These are phyloP conservation scores for Hymenoscyphus occultus DNA, from an alignment of 2,329 filamentous ascomycete species.

Conservation along the genomic window DNA sequence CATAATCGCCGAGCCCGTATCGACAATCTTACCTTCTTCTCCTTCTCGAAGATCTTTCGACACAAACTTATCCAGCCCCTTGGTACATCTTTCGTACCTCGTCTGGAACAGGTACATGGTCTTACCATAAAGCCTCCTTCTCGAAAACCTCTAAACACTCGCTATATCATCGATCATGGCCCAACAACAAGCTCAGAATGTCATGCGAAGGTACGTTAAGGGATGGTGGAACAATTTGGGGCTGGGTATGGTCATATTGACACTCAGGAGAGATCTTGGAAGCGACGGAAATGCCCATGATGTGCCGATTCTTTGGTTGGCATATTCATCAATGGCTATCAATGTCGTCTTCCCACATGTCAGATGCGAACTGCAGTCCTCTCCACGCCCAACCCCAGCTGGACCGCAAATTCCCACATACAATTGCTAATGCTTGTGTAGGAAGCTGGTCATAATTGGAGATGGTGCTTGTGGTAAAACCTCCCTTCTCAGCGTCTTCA, in stretches of 20 bases:
- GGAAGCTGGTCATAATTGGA: conserved; percentile 95
- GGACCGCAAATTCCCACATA: not conserved
- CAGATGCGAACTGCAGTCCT: not conserved
- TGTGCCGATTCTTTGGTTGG: conserved; percentile 1
- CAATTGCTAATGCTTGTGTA: conserved; percentile 39
- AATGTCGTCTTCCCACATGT: conserved; percentile 1
- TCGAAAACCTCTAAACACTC: conserved; percentile 13
- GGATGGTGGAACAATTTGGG: not conserved
- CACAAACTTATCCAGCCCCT: conserved; percentile 9
- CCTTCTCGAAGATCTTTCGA: conserved; percentile 11
- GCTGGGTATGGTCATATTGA: not conserved
- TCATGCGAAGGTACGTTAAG: conserved; percentile 43
- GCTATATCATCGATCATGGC: conserved; percentile 31
- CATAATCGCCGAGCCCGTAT: conserved; percentile 28
- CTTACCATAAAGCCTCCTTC: conserved; percentile 12
- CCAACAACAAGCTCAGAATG: conserved; percentile 40
- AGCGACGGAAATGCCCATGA: not conserved
- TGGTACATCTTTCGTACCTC: conserved; percentile 20
- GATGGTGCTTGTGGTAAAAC: conserved; percentile 99
- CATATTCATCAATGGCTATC: conserved; percentile 6
- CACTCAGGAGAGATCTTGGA: not conserved
- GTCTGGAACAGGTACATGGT: conserved; percentile 31
- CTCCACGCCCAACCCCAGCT: not conserved
- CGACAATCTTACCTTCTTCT: conserved; percentile 19
- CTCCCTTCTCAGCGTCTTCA: conserved; percentile 95